These are phyloP conservation scores for Cladosporium sp. DNA, from an alignment of 2,329 filamentous ascomycete genomes.

Conservation along the genomic window DNA sequence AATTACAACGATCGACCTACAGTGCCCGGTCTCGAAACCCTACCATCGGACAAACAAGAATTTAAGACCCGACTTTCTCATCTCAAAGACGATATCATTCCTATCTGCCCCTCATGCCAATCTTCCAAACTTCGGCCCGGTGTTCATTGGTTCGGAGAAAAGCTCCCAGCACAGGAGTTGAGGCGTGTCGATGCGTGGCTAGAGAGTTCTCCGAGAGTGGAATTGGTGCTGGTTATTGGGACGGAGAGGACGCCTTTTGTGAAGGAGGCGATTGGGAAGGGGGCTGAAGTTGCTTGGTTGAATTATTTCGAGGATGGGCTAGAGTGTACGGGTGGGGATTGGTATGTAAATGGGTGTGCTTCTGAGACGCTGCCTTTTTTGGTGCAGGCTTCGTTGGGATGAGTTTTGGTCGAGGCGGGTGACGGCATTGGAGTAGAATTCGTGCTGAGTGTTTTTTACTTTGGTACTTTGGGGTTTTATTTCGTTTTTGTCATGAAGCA, in stretches of 20 bases:
- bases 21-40: neutral
- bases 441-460: too few species aligned
- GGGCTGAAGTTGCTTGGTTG: constrained; percentile 1
- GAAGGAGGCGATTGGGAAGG: neutral
- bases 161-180: neutral
- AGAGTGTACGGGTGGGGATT: neutral
- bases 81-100: neutral
- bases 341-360: neutral
- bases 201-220: neutral
- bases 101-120: neutral
- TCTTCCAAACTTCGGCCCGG: neutral
- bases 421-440: too few species aligned
- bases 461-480: too few species aligned
- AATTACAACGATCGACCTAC: neutral
- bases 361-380: neutral
- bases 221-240: neutral
- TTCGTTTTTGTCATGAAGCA: too few species aligned
- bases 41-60: neutral
- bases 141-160: neutral
- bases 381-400: too few species aligned
- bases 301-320: neutral
- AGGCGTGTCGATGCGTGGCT: neutral
- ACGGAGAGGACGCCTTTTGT: neutral
- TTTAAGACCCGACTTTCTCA: neutral
- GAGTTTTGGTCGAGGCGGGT: too few species aligned